A percentile compares a stretch with the other conserved stretches of the same genome.
Conservation (phyloP, 2,329 filamentous ascomycete genomes). For the Diaporthe velutina region DNA sequence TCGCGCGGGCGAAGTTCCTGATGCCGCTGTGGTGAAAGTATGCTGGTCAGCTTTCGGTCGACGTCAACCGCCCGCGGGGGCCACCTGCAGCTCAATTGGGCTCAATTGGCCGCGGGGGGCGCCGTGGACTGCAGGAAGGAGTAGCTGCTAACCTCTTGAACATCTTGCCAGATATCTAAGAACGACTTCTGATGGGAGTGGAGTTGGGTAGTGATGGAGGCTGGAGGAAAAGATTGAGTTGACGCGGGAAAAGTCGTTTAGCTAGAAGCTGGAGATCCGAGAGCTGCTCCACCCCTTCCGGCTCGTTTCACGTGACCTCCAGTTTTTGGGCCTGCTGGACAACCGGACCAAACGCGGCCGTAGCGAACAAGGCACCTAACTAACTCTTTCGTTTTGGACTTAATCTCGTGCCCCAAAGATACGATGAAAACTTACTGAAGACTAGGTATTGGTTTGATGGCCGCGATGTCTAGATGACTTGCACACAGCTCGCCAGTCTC, state of each 20-base stretch:
- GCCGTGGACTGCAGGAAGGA: conserved; percentile 46
- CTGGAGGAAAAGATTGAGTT: conserved; percentile 52
- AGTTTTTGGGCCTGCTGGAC: not conserved
- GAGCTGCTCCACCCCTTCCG: conserved; percentile 22
- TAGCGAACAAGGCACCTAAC: no score
- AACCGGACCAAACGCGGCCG: not conserved
- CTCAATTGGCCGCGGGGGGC: conserved; percentile 57
- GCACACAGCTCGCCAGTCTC: not conserved
- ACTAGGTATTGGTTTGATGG: no score
- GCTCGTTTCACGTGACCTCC: conserved; percentile 20
- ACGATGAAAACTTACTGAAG: no score
- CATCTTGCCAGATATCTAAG: conserved; percentile 81
- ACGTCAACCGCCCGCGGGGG: conserved; percentile 29
- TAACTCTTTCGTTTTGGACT: not conserved
- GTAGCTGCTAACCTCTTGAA: conserved; percentile 79
- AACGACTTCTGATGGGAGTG: conserved; percentile 72
- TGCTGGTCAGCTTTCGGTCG: conserved; percentile 43
- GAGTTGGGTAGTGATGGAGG: conserved; percentile 59
- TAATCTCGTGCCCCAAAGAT: not conserved
- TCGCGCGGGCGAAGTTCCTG: conserved; percentile 67
- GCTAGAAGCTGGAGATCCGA: conserved; percentile 37
- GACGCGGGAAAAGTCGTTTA: conserved; percentile 32
- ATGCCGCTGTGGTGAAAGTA: conserved; percentile 69
- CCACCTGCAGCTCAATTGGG: conserved; percentile 62
- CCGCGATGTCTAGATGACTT: not conserved